Percentiles rank a stretch among this genome's conserved stretches.
Evolutionary conservation across 495 filamentous ascomycete species (phyloP).

Genomic region (Aspergillus sclerotioniger): DNA sequence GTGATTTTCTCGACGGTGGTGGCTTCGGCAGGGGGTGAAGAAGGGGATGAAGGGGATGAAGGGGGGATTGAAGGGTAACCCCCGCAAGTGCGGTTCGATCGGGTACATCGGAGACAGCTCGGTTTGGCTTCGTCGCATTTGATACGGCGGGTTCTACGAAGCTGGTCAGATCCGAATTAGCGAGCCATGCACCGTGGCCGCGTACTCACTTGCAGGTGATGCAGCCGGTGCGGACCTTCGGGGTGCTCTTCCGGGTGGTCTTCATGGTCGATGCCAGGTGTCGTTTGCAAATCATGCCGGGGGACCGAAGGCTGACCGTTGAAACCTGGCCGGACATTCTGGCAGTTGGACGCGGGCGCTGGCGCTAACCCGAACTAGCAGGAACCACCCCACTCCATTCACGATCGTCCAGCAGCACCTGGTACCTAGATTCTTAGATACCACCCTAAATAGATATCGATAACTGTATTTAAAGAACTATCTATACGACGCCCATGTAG

Average conservation of each 20-base stretch:
- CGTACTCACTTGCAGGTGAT: conserved; percentile 26
- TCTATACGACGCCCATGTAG: no score
- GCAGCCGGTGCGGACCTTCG: conserved; percentile 28
- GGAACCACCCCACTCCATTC: no score
- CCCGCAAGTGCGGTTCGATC: conserved; percentile 36
- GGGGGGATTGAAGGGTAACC: conserved; percentile 29
- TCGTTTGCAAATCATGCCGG: not conserved
- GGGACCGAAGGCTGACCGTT: no score
- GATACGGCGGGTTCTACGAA: conserved; percentile 34
- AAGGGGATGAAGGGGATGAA: no score
- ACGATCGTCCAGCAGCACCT: no score
- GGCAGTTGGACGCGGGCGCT: no score
- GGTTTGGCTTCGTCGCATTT: conserved; percentile 48
- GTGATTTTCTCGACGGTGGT: conserved; percentile 10
- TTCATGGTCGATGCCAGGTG: conserved; percentile 8
- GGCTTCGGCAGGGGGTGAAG: not conserved
- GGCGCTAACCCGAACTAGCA: no score
- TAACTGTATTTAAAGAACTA: no score
- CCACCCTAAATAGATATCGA: no score
- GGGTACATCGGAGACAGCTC: conserved; percentile 34
- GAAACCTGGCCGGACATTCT: no score
- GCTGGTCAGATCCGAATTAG: not conserved
- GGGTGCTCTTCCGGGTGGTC: conserved; percentile 19
- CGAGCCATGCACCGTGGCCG: no score
- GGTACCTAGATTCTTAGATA: no score